Evolutionary conservation across 139 green algal species (phyloP).

Genomic region (Picochlorum sp.): DNA sequence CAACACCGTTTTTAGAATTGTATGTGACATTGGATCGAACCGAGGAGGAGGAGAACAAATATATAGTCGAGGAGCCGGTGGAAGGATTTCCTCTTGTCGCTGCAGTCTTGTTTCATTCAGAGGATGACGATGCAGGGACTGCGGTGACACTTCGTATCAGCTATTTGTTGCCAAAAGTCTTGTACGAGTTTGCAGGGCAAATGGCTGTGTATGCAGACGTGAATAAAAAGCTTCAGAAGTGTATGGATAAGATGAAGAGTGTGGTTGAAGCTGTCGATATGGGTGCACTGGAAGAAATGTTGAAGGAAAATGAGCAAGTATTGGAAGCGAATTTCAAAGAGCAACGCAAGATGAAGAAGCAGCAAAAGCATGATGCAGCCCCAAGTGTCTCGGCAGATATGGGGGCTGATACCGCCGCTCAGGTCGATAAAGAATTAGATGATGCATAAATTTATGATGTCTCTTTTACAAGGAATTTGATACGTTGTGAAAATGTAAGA

Average conservation of each 20-base stretch:
- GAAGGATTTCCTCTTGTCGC: conserved; percentile 24
- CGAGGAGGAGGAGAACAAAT: conserved; percentile 21
- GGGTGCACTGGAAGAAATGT: conserved; percentile 2
- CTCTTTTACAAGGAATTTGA: too few species aligned
- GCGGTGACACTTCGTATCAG: conserved; percentile 21
- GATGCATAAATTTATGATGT: background rate
- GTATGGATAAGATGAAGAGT: conserved; percentile 26
- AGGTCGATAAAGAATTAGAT: conserved; percentile 2
- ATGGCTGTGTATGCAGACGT: conserved; percentile 34
- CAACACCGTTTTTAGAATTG: conserved; percentile 33
- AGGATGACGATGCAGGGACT: conserved; percentile 18
- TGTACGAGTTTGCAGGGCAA: conserved; percentile 29
- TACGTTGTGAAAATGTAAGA: too few species aligned
- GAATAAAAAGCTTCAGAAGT: conserved; percentile 21
- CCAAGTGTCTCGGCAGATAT: background rate
- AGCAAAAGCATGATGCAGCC: background rate
- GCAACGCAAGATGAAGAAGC: conserved; percentile 5
- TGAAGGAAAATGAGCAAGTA: conserved; percentile 3
- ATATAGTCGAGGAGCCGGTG: conserved; percentile 29
- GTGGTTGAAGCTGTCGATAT: conserved; percentile 8
- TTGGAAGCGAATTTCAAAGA: conserved; percentile 8
- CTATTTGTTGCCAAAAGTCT: conserved; percentile 29
- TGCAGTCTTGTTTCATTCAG: conserved; percentile 32
- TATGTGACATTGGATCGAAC: conserved; percentile 27
- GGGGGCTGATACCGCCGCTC: background rate